These are phyloP conservation scores for Climacium dendroides DNA, from an alignment of 225 moss, liverwort and hornwort species.

Conservation along the genomic window DNA sequence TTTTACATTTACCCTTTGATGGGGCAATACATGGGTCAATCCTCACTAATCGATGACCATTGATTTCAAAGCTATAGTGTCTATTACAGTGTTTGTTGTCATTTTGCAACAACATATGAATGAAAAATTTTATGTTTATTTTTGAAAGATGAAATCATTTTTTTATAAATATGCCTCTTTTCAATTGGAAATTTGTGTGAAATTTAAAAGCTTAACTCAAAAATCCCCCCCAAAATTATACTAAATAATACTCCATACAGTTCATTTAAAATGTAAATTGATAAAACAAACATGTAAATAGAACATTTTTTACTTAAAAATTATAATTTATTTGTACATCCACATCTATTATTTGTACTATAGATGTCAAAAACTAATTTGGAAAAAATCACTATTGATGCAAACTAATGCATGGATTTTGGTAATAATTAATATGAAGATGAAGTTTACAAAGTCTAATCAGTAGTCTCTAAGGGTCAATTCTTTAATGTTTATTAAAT, in stretches of 20 bases:
- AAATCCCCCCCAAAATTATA: neutral
- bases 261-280: neutral
- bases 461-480: neutral
- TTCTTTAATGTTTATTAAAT: neutral
- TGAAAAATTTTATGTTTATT: neutral
- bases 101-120: neutral
- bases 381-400: neutral
- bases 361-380: neutral
- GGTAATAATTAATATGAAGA: neutral
- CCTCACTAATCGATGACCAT: too few species aligned
- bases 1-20: too few species aligned
- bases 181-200: neutral
- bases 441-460: neutral
- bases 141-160: neutral
- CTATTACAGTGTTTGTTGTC: neutral
- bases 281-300: neutral
- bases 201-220: neutral
- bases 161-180: neutral
- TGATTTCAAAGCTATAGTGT: neutral
- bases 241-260: neutral
- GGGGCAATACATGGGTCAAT: too few species aligned
- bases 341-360: too few species aligned
- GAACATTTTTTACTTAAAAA: neutral
- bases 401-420: neutral
- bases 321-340: neutral